Evolutionary conservation across 169 alveolate species (phyloP), one percentile per base, ranked within the genome.

Genomic region (Plasmodium chabaudi): DNA sequence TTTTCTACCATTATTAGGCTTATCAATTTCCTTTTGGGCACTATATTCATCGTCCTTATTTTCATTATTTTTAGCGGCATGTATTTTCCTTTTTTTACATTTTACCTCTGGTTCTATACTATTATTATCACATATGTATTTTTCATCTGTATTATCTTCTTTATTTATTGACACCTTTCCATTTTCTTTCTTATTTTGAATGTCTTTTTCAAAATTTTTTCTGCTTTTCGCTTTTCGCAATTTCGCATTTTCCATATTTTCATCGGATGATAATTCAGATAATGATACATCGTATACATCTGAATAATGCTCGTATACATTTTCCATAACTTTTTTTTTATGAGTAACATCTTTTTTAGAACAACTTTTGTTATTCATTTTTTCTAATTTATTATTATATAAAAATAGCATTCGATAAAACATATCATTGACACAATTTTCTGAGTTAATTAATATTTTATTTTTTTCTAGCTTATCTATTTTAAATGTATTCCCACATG

Each of bases 201-300:
- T 67, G 15, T 51, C 55, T 65, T n/a, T 47, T 64, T 79, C 67
- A 60, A 6, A 57, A 51, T 42, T 53, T 65, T 79, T 49, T 46
- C 23, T 27, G 34, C 13, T 68, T 21, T n/a, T 82, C 23, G 46
- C 91, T 27, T 47, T 84, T 34, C 59, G 42, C 27, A 42, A n/a
- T n/a, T 56, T 67, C 39, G 34, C 23, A 44, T 70, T 9, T 63
- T 70, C 77, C 27, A 4, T 13, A 21, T 46, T 65, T 9, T 69
- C 46, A 12, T 71, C 91, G 5, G 91, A 86, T 63, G 91, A 86
- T 42, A 86, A 39, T 69, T 86, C 91, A n/a, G 91, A 86, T 7
- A 86, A 39, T 0, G 91, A 86, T 9, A 86, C 59, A 46, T 70
- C 86, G 5, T 86, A 75, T 65, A 86, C 44, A 39, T 86, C 91